These are phyloP conservation scores for Aspergillus amoenus DNA, from an alignment of 2,329 filamentous ascomycete genomes.

Conservation along the genomic window DNA sequence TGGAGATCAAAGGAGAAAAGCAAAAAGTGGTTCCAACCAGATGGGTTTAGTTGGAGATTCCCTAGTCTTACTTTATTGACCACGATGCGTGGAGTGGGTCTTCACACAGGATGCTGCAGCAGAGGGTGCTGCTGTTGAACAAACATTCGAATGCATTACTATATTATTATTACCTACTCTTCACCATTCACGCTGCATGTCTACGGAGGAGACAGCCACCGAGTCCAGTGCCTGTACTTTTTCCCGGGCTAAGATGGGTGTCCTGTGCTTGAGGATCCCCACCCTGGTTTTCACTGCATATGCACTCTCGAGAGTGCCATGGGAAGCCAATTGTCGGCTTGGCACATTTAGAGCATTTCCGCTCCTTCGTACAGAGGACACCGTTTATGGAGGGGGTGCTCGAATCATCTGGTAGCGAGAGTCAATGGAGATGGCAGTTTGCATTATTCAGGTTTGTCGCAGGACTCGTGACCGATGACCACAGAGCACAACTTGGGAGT, in stretches of 20 bases:
- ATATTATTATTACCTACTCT: no score
- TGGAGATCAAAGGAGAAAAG: conserved; percentile 8
- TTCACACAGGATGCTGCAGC: background rate
- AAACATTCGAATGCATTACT: background rate
- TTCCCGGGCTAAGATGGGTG: background rate
- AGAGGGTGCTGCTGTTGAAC: background rate
- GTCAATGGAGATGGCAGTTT: background rate
- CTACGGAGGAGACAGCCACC: background rate
- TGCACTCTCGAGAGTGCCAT: conserved; percentile 8
- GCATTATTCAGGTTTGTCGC: background rate
- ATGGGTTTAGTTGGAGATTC: background rate
- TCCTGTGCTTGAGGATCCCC: conserved; percentile 5
- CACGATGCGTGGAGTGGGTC: conserved; percentile 10
- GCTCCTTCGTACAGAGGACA: background rate
- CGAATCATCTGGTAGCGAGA: background rate
- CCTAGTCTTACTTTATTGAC: conserved; percentile 12
- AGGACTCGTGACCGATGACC: background rate
- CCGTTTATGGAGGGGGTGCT: background rate
- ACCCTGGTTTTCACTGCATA: conserved; percentile 11
- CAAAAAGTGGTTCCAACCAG: conserved; percentile 15
- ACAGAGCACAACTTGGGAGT: no score
- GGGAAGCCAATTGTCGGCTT: conserved; percentile 14
- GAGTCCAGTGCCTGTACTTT: background rate
- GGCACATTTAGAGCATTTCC: background rate
- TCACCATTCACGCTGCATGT: no score